Conservation (phyloP, 1,284 basidiomycete species). For the Rhizopogon parksii region DNA sequence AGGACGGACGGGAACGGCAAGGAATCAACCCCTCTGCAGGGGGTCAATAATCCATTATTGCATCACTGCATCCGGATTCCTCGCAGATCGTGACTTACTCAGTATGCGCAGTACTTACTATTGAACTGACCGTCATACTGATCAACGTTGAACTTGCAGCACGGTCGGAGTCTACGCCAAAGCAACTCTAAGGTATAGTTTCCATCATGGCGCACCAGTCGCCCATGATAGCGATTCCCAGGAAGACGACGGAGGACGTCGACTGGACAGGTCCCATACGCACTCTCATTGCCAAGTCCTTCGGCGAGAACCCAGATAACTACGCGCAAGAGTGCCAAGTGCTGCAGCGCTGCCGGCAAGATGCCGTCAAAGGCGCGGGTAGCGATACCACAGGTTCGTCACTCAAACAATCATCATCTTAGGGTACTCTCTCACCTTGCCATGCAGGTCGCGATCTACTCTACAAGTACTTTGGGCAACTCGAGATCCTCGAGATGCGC, state of each 20-base stretch:
- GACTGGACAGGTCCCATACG: constrained; percentile 91
- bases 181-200: not conserved
- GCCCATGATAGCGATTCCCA: constrained; percentile 78
- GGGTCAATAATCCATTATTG: not conserved
- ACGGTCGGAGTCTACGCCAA: not conserved
- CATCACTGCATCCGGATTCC: not conserved
- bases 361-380: constrained; percentile 91
- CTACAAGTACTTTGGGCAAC: constrained; percentile 99
- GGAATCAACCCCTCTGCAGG: constrained; percentile 13
- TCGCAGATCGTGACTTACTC: not conserved
- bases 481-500: constrained; percentile 93
- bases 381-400: constrained; percentile 79
- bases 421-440: not conserved
- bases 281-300: constrained; percentile 83
- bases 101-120: not conserved
- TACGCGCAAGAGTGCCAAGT: constrained; percentile 80
- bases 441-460: constrained; percentile 80
- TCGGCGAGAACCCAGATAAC: constrained; percentile 87
- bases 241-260: constrained; percentile 75
- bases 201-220: constrained; percentile 60
- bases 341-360: constrained; percentile 87
- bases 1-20: constrained; percentile 19
- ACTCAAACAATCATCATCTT: constrained; percentile 7
- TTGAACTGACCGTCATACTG: not conserved
- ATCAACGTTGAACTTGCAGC: not conserved